Evolutionary conservation across 805 yeast species (phyloP).

Genomic region (Saccharomyces eubayanus): DNA sequence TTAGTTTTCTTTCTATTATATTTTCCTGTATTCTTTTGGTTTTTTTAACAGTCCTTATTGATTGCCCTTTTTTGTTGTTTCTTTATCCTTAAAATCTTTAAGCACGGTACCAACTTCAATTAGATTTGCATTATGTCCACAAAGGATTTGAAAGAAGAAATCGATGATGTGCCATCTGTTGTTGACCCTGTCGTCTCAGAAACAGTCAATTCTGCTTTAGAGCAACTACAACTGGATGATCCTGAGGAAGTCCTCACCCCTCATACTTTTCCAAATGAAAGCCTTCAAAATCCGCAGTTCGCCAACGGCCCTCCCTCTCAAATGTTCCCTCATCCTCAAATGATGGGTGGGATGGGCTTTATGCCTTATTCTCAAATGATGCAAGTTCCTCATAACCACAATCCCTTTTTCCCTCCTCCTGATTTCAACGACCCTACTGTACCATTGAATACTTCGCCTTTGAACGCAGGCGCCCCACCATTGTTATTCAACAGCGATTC

Average conservation of each 20-base stretch:
- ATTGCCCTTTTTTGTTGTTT: neutral
- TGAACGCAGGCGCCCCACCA: slow-evolving; percentile 5
- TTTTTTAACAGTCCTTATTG: neutral
- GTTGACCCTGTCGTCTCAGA: slow-evolving; percentile 23
- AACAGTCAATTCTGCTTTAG: slow-evolving; percentile 26
- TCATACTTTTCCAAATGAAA: neutral
- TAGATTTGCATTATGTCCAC: slow-evolving; percentile 8
- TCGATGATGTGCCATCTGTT: slow-evolving; percentile 8
- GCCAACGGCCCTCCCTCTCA: slow-evolving; percentile 10
- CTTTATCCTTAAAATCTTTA: neutral
- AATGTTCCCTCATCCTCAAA: slow-evolving; percentile 19
- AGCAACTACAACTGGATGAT: slow-evolving; percentile 27
- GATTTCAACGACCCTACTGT: slow-evolving; percentile 12
- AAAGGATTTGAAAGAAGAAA: slow-evolving; percentile 5
- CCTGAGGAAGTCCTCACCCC: slow-evolving; percentile 8
- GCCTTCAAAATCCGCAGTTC: neutral
- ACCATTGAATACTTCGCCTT: slow-evolving; percentile 2
- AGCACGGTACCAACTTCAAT: neutral
- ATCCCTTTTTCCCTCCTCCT: slow-evolving; percentile 19
- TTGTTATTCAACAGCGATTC: slow-evolving; percentile 4
- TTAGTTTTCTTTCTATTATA: neutral
- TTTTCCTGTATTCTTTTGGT: neutral
- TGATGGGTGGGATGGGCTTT: slow-evolving; percentile 26
- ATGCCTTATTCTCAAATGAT: slow-evolving; percentile 29
- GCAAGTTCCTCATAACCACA: slow-evolving; percentile 25